Evolutionary conservation across 176 grass and related monocot genomes (phyloP).

Genomic region (Phragmites australis): DNA sequence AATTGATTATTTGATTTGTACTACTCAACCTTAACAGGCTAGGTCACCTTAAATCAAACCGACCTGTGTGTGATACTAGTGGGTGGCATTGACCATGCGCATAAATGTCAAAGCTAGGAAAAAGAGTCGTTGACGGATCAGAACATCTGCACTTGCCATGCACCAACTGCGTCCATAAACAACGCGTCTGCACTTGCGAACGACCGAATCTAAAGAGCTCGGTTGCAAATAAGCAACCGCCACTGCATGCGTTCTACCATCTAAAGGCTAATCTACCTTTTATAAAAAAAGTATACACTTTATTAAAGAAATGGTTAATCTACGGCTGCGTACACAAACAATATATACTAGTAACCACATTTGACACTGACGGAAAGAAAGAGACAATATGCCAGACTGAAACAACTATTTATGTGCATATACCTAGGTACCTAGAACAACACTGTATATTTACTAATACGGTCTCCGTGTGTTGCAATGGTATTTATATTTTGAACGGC

Average conservation of each 20-base stretch:
- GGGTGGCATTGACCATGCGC: conserved; percentile 44
- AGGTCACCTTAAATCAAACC: conserved; percentile 32
- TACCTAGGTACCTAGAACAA: too few species aligned
- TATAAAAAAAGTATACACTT: not conserved
- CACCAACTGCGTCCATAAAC: not conserved
- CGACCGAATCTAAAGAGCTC: not conserved
- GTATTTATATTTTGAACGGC: too few species aligned
- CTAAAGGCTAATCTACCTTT: not conserved
- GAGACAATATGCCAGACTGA: not conserved
- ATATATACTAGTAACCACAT: not conserved
- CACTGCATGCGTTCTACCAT: not conserved
- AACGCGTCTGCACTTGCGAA: conserved; percentile 27
- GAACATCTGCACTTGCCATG: not conserved
- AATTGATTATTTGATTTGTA: not conserved
- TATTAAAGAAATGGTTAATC: not conserved
- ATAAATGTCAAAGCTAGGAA: not conserved
- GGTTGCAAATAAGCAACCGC: not conserved
- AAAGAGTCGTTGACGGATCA: conserved; percentile 21
- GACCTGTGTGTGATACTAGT: conserved; percentile 24
- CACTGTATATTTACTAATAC: too few species aligned
- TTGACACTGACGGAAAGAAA: not conserved
- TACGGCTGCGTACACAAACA: not conserved
- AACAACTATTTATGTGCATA: too few species aligned
- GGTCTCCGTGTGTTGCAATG: too few species aligned
- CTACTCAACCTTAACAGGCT: conserved; percentile 22